Evolutionary conservation across 2,329 filamentous ascomycete species (phyloP), one percentile per base, ranked within the genome.

Genomic region (Sarocladium kiliense): DNA sequence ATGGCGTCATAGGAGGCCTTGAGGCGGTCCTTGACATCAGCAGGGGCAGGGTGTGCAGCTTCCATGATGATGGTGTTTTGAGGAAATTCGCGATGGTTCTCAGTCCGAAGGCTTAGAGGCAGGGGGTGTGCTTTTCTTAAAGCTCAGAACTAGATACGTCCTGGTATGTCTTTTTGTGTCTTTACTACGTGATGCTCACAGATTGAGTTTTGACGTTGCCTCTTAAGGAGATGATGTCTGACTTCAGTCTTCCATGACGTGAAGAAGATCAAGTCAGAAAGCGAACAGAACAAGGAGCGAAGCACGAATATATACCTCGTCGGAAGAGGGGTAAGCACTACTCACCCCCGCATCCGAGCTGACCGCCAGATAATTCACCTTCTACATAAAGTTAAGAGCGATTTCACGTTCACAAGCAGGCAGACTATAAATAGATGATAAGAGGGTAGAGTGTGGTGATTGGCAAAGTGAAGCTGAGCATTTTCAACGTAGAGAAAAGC

Each of bases 1-100:
- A 76, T 74, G 32, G 63, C 62, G 56, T 74, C 69, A 61, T 74
- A 75, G 2, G 71, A 73, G 3, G 62, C 63, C 54, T 68, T 68
- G 55, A 74, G 47, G 47, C 73, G 71, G n/a, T 63, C 57, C 58
- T 75, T 74, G 58, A 74, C 55, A 57, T 74, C 59, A 2, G 54
- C 54, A 26, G 64, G 63, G 0, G 47, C n/a, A 36, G 26, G 3
- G 12, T 34, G 11, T 5, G n/a, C 25, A 27, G 56, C 26, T 49
- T 56, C 51, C 34, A 36, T 55, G 27, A 12, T 18, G 44, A 44
- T 32, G 44, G 3, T 16, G 44, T 3, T 18, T 3, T 18, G 23
- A 6, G 27, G 10, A 32, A 4, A 21, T 16, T 34, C 19, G 27
- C 12, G 18, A 21, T 34, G 3, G n/a, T 36, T 9, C 3, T 18